A percentile compares a stretch with the other conserved stretches of the same genome.
phyloP scores from a whole-genome alignment of 257 asterid genomes.

The Solanum habrochaites region DNA sequence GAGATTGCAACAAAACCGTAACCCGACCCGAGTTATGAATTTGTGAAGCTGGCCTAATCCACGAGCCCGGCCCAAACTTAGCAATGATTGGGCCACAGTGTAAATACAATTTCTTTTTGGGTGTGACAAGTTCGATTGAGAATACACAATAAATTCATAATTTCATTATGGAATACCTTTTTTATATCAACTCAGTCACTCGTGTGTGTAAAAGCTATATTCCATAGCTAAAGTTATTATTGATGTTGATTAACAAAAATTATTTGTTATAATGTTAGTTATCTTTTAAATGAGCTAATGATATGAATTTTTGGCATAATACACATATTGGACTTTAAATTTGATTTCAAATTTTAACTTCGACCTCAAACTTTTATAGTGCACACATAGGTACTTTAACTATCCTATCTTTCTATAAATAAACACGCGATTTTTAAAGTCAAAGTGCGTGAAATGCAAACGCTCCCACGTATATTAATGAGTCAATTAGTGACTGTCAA shows the following conservation, averaged over 20 bases:
- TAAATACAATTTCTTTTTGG: not conserved
- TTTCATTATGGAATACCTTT: too few relatives aligned
- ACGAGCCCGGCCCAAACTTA: not conserved
- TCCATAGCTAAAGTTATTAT: not conserved
- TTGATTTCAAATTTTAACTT: too few relatives aligned
- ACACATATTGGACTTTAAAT: fast-evolving
- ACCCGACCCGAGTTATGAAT: not conserved
- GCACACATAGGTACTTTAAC: too few relatives aligned
- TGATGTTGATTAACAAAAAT: not conserved
- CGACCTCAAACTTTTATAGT: too few relatives aligned
- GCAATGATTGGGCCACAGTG: not conserved
- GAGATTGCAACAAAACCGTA: not conserved
- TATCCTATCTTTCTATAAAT: too few relatives aligned
- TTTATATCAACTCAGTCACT: not conserved
- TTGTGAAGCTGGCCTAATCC: not conserved
- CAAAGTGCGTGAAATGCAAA: too few relatives aligned
- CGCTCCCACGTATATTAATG: too few relatives aligned
- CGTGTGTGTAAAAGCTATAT: not conserved
- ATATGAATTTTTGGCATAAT: too few relatives aligned
- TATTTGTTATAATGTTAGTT: too few relatives aligned
- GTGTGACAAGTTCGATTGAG: not conserved
- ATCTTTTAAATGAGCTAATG: too few relatives aligned
- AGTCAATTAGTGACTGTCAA: too few relatives aligned
- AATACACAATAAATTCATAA: not conserved
- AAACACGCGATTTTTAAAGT: too few relatives aligned